These are phyloP conservation scores for Ambrosia artemisiifolia DNA, from an alignment of 129 eudicot species.

Conservation along the genomic window DNA sequence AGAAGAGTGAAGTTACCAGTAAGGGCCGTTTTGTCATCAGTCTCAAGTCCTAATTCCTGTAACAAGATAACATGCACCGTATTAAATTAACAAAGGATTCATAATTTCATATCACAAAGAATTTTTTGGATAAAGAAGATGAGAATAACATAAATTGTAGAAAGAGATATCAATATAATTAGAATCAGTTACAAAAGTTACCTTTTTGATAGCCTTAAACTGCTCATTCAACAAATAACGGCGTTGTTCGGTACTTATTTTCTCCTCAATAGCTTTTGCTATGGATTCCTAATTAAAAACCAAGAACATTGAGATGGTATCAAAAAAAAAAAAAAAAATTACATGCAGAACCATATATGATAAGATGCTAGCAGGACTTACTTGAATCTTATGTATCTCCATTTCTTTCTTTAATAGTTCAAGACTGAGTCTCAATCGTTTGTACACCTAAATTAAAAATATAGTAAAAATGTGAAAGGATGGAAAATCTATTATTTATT, in stretches of 20 bases:
- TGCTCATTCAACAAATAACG: conserved; percentile 98
- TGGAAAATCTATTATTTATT: not conserved
- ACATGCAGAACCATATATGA: not conserved
- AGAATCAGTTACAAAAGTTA: conserved; percentile 1
- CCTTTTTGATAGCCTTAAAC: conserved; percentile 98
- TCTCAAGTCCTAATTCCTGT: conserved; percentile 94
- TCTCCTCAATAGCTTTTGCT: conserved; percentile 98
- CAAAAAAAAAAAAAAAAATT: not conserved
- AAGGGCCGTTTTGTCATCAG: conserved; percentile 98
- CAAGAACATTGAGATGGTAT: not conserved
- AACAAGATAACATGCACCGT: conserved; percentile 11
- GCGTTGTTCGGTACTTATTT: conserved; percentile 95
- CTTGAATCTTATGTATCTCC: conserved; percentile 98
- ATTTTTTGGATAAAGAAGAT: not conserved
- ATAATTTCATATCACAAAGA: not conserved
- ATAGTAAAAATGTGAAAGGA: not conserved
- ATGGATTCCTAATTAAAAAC: conserved; percentile 65
- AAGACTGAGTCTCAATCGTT: conserved; percentile 76
- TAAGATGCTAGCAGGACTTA: conserved; percentile 19
- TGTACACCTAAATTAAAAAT: conserved; percentile 55
- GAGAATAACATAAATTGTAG: not conserved
- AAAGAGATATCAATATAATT: conserved; percentile 5
- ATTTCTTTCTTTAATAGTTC: conserved; percentile 94
- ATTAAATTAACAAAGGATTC: not conserved
- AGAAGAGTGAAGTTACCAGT: conserved; percentile 44